These are phyloP conservation scores for Magnaporthiopsis incrustans DNA, from an alignment of 2,329 filamentous ascomycete genomes.

Conservation along the genomic window DNA sequence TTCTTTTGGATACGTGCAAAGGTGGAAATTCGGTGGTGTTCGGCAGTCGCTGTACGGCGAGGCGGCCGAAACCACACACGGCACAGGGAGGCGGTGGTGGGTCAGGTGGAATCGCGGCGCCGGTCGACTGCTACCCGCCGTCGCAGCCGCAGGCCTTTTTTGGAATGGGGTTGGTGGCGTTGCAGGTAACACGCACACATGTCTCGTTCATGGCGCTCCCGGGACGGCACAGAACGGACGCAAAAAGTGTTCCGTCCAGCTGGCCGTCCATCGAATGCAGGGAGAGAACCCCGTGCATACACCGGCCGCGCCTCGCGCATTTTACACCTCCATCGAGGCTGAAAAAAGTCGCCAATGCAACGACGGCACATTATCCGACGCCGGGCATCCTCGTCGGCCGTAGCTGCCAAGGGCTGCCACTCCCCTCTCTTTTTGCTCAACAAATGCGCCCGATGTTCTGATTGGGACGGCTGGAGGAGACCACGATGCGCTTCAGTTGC, in stretches of 20 bases:
- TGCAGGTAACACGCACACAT: neutral
- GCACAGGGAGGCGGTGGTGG: neutral
- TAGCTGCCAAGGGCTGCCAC: neutral
- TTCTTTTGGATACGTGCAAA: neutral
- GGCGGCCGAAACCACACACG: neutral
- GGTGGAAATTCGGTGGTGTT: neutral
- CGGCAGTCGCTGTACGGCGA: neutral
- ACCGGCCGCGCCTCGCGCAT: neutral
- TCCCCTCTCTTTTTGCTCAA: neutral
- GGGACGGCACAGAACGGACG: neutral
- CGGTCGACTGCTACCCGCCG: neutral
- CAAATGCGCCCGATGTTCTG: neutral
- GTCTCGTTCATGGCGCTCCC: too few species aligned
- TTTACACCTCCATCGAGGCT: neutral
- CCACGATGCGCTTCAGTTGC: neutral
- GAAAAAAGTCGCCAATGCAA: neutral
- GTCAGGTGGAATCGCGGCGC: too few species aligned
- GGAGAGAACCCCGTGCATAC: neutral
- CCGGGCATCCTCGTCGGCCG: neutral
- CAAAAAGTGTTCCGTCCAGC: neutral
- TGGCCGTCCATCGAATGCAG: neutral
- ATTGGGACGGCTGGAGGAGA: neutral
- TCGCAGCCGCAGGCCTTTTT: neutral
- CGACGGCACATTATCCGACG: neutral
- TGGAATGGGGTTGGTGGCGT: too few species aligned